Percentiles rank a stretch among this genome's conserved stretches.
Evolutionary conservation across 2,329 filamentous ascomycete species (phyloP).

Genomic region (Epichloe baconii): DNA sequence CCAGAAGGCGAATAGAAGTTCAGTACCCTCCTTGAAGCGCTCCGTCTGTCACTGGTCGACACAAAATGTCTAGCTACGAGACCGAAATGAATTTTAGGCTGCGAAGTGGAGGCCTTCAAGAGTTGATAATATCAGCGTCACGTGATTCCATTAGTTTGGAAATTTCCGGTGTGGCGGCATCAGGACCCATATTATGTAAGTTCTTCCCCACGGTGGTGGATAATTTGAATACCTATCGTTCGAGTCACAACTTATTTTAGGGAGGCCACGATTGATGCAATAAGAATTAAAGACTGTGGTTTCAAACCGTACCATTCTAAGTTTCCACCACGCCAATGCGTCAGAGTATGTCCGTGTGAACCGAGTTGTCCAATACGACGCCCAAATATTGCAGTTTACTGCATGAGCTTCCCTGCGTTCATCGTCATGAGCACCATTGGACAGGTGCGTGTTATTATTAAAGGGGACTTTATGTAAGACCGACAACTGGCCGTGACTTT

Average conservation of each 20-base stretch:
- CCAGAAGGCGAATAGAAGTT: background rate
- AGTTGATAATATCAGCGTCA: background rate
- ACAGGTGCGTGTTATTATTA: background rate
- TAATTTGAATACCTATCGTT: no score
- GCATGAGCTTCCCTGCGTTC: constrained; percentile 1
- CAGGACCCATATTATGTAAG: background rate
- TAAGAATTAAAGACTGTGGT: no score
- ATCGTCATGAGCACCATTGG: background rate
- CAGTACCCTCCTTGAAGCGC: background rate
- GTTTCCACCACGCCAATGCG: no score
- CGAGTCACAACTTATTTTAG: no score
- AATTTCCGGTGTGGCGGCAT: background rate
- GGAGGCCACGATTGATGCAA: no score
- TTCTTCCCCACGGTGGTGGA: background rate
- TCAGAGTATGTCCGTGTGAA: background rate
- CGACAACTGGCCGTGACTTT: background rate
- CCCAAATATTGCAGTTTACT: background rate
- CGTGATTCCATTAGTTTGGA: background rate
- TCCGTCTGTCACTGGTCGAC: background rate
- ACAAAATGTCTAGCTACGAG: background rate
- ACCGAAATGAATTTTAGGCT: background rate
- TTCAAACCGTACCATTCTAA: no score
- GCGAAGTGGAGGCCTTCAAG: background rate
- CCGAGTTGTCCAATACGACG: background rate
- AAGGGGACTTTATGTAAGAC: background rate